Evolutionary conservation across 352 stramenopile genomes (phyloP), one percentile per base, ranked within the genome.

Genomic region (Thalassiosira mediterranea): DNA sequence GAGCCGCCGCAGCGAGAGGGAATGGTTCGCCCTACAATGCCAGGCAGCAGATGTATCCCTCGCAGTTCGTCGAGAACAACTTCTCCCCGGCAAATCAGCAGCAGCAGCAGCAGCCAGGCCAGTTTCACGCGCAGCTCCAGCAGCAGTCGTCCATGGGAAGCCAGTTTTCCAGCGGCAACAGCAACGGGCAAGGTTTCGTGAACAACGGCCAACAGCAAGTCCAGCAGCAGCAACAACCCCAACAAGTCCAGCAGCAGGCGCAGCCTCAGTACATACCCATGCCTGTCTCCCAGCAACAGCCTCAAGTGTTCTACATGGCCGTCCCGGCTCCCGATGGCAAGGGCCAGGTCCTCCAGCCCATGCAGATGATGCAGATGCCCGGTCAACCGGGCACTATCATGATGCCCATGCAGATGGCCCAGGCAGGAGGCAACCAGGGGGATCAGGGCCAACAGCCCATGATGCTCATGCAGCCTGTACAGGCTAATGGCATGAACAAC

Each of bases 251-350:
- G 17, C 37, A 62, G 4, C 69, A 79, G 17, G 61, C 74, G 3
- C 63, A 78, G 58, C 79, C 66, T 48, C 74, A 77, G 15, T 78
- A 62, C 48, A 48, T 60, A 17, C 38, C 70, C 19, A 52, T 75
- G 44, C 54, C 59, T 11, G 26, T 70, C 8, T 29, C 44, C 37
- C 67, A 74, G 29, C 72, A 81, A 52, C 82, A 89, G 40, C 57
- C 46, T 38, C 87, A 92, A 68, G 74, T 93, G 17, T 83, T 93
- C 29, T 93, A 93, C 79, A 91, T 93, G 86, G 85, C 88, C 48
- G 86, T 93, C 23, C 78, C 83, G 15, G 77, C 83, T 42, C 74
- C 84, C 15, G 88, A 90, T 74, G 88, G 88, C 2, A 79, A 83
- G 23, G 77, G 84, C 1, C 86, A 91, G 60, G 81, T 92, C 17